Conservation (phyloP, 1,139 yeast genomes). For the Suzukiozyma palmioleophila region DNA sequence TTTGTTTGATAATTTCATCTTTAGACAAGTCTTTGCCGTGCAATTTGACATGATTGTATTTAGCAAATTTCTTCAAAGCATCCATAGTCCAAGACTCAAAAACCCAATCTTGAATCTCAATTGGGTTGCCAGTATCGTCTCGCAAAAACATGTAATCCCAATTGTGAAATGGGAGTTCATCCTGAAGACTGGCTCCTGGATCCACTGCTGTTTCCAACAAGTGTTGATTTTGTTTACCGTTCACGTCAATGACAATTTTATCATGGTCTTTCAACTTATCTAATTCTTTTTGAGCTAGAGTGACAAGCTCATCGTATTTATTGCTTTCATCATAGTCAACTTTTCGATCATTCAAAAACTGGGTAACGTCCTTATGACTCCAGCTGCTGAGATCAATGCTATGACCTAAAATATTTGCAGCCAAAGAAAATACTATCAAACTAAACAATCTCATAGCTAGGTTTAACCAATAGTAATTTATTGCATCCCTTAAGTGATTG, state of each 20-base stretch:
- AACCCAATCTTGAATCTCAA: slow-evolving; percentile 28
- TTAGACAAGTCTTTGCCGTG: slow-evolving; percentile 22
- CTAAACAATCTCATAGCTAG: neutral
- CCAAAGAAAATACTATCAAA: slow-evolving; percentile 1
- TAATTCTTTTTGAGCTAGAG: slow-evolving; percentile 30
- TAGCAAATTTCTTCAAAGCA: slow-evolving; percentile 31
- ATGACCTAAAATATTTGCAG: slow-evolving; percentile 8
- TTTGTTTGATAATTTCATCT: slow-evolving; percentile 30
- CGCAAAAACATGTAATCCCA: slow-evolving; percentile 14
- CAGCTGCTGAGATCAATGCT: slow-evolving; percentile 10
- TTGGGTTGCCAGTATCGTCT: slow-evolving; percentile 1
- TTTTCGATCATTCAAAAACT: slow-evolving; percentile 32
- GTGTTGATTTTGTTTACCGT: slow-evolving; percentile 11
- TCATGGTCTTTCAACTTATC: slow-evolving; percentile 15
- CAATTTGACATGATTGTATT: slow-evolving; percentile 26
- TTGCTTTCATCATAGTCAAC: slow-evolving; percentile 17
- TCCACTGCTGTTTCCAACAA: slow-evolving; percentile 15
- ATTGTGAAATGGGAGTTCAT: slow-evolving; percentile 14
- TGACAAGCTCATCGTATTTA: slow-evolving; percentile 27
- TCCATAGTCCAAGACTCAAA: slow-evolving; percentile 47
- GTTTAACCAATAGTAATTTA: no score
- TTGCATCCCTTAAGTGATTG: no score
- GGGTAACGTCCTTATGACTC: slow-evolving; percentile 22
- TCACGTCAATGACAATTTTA: slow-evolving; percentile 6
- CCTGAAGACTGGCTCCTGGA: slow-evolving; percentile 12